These are phyloP conservation scores for Russula virescens DNA, from an alignment of 768 basidiomycete species.

Conservation along the genomic window DNA sequence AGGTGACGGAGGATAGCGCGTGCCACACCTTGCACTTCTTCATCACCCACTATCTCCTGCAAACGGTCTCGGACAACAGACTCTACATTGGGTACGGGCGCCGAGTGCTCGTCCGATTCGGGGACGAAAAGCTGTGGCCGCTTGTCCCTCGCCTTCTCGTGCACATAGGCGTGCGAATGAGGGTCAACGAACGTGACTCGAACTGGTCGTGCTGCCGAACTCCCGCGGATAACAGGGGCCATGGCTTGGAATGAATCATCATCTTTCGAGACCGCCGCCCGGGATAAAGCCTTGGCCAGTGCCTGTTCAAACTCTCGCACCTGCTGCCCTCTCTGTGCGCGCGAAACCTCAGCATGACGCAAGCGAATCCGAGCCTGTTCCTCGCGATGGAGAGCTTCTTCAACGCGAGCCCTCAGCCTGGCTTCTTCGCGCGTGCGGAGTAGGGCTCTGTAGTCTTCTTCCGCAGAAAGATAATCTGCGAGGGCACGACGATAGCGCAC, in stretches of 20 bases:
- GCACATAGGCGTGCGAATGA: no score
- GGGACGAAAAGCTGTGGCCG: neutral
- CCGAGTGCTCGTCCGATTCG: neutral
- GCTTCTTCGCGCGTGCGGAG: conserved; percentile 9
- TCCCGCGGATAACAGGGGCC: no score
- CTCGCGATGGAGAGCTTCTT: conserved; percentile 2
- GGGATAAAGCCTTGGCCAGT: neutral
- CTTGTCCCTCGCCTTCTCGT: neutral
- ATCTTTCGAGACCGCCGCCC: neutral
- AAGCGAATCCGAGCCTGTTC: conserved; percentile 3
- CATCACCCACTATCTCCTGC: neutral
- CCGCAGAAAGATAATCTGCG: conserved; percentile 7
- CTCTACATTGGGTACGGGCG: neutral
- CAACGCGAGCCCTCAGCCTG: neutral
- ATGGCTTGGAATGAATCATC: neutral
- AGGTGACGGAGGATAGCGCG: conserved; percentile 2
- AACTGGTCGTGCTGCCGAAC: neutral
- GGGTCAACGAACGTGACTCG: no score
- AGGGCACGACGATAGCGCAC: conserved; percentile 20
- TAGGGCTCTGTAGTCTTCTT: conserved; percentile 11
- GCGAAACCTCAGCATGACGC: neutral
- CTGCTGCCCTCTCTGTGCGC: neutral
- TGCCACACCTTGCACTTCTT: conserved; percentile 12
- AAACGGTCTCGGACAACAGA: conserved; percentile 3
- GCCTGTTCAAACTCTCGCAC: neutral